Evolutionary conservation across 1,139 yeast genomes (phyloP), one percentile per base, ranked within the genome.

Genomic region (Suhomyces atakaporum): DNA sequence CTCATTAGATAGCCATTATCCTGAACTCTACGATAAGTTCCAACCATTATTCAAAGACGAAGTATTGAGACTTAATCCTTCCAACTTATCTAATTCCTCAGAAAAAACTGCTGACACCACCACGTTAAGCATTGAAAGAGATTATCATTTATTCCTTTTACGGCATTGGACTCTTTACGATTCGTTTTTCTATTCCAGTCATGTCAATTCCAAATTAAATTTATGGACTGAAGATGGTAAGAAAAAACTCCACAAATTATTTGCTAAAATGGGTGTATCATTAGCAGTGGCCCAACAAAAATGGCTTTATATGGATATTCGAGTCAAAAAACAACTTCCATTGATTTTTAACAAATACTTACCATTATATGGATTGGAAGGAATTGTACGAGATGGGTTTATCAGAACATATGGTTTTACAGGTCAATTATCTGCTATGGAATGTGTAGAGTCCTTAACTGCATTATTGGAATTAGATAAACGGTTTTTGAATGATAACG

Each of bases 231-330:
- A 87, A 53, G 94, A 86, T 40, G 98, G 98, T 3, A 78, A 83
- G 49, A 88, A 87, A 56, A 77, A 82, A 48, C 66, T 94, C 33
- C 95, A 90, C 56, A 89, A 89, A 51, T 73, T 94, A 75, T 85
- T 94, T 64, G 98, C 98, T 2, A 80, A 85, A 49, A 92, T 94
- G 97, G 98, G 98, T 6, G 84, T 94, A 5, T 84, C 97, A 0
- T 66, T 94, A 33, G 85, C 81, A 3, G 84, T 85, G 16, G 95
- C 97, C 1, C 85, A 84, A 51, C 97, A 94, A 60, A 81, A 83
- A 44, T 94, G 97, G 97, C 73, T 84, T 22, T 95, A 92, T 58
- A 81, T 90, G 82, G 95, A 89, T 54, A 76, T 86, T 31, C 73
- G 77, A 11, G 72, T 92, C 32, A 94, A 92, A 57, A 79, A 82